These are phyloP conservation scores for Aspergillus olivimuriae DNA, from an alignment of 495 filamentous ascomycete genomes.

Conservation along the genomic window DNA sequence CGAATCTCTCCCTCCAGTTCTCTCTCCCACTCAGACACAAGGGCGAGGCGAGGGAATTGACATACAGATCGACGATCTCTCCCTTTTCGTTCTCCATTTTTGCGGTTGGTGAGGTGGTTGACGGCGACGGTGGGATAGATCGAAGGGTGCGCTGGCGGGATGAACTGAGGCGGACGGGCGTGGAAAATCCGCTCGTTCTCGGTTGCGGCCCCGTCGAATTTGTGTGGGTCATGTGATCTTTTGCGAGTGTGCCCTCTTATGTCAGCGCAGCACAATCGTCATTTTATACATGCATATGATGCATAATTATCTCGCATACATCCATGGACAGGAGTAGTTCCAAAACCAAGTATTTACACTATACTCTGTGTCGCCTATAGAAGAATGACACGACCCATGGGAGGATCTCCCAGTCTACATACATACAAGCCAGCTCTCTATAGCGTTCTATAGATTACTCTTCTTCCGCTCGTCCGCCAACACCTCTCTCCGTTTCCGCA, in stretches of 20 bases:
- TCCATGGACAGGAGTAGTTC: too few relatives aligned
- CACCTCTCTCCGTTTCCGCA: constrained; percentile 48
- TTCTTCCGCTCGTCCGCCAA: constrained; percentile 21
- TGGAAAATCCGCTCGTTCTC: constrained; percentile 15
- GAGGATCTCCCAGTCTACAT: constrained; percentile 4
- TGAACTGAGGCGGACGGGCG: constrained; percentile 13
- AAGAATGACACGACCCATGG: too few relatives aligned
- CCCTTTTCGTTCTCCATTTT: constrained; percentile 97
- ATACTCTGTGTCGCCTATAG: too few relatives aligned
- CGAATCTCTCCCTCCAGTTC: neutral
- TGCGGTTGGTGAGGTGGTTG: constrained; percentile 46
- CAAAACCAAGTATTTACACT: too few relatives aligned
- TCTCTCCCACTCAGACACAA: neutral
- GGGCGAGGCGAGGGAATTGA: constrained; percentile 12
- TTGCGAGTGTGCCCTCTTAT: constrained; percentile 22
- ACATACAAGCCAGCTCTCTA: neutral
- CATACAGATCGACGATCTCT: constrained; percentile 98
- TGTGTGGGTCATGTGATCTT: constrained; percentile 49
- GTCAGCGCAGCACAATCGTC: too few relatives aligned
- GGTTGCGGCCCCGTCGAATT: constrained; percentile 27
- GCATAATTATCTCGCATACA: too few relatives aligned
- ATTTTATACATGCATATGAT: too few relatives aligned
- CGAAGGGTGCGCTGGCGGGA: constrained; percentile 21
- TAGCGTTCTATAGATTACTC: constrained; percentile 22
- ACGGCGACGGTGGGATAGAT: constrained; percentile 29